Evolutionary conservation across 257 asterid species (phyloP).

Genomic region (Anisodus tanguticus): DNA sequence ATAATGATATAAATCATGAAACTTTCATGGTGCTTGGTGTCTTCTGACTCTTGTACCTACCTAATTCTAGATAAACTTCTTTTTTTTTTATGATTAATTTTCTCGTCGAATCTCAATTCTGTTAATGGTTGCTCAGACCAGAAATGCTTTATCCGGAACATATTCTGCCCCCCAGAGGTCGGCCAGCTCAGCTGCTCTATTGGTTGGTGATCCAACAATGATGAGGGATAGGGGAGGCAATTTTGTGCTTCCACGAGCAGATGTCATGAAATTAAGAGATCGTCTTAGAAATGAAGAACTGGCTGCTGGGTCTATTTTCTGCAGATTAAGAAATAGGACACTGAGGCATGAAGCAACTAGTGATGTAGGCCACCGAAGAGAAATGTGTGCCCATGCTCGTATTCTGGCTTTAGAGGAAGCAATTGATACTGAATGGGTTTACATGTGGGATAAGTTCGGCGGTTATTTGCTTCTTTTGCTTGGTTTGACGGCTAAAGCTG

Average conservation of each 20-base stretch:
- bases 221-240: slow-evolving; percentile 94
- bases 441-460: slow-evolving; percentile 99
- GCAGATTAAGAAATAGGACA: slow-evolving; percentile 63
- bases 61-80: slow-evolving; percentile 17
- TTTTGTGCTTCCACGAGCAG: slow-evolving; percentile 98
- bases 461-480: slow-evolving; percentile 98
- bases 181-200: slow-evolving; percentile 96
- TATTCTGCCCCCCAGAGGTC: slow-evolving; percentile 99
- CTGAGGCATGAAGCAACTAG: slow-evolving; percentile 71
- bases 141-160: slow-evolving; percentile 96
- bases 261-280: slow-evolving; percentile 95
- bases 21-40: neutral
- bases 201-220: slow-evolving; percentile 96
- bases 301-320: slow-evolving; percentile 82
- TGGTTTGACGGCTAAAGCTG: slow-evolving; percentile 98
- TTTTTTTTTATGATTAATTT: slow-evolving; percentile 29
- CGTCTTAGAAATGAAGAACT: slow-evolving; percentile 95
- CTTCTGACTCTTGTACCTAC: neutral
- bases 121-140: slow-evolving; percentile 64
- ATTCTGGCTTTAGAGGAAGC: slow-evolving; percentile 97
- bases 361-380: slow-evolving; percentile 92
- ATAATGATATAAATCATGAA: neutral
- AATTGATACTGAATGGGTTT: slow-evolving; percentile 99
- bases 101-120: slow-evolving; percentile 23
- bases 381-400: slow-evolving; percentile 99